Conservation (phyloP, 2,329 filamentous ascomycete genomes). For the Didymella pomorum region DNA sequence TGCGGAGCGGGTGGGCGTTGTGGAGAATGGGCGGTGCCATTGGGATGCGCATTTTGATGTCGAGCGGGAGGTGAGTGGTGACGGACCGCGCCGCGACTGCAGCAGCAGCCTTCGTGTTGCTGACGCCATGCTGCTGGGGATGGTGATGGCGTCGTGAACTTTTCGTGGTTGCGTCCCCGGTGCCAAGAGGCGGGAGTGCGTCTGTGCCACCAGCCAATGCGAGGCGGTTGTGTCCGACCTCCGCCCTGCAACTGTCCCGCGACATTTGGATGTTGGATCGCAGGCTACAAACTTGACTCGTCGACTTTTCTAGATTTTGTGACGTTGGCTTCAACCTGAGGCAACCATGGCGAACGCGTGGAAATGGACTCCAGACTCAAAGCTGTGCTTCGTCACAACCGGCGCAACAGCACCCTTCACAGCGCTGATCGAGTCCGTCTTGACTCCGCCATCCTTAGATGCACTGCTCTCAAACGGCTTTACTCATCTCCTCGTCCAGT, state of each 20-base stretch:
- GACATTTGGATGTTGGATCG: not conserved
- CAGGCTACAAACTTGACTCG: not conserved
- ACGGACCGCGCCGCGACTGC: conserved; percentile 40
- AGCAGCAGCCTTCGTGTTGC: conserved; percentile 45
- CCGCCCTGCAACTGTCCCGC: conserved; percentile 24
- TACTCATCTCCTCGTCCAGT: conserved; percentile 79
- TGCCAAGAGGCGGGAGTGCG: conserved; percentile 25
- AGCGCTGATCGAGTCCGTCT: conserved; percentile 70
- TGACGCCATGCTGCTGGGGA: conserved; percentile 45
- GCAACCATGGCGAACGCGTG: conserved; percentile 29
- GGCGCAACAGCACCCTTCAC: conserved; percentile 90
- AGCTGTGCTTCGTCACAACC: conserved; percentile 83
- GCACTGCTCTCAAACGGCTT: conserved; percentile 68
- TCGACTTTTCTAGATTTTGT: not conserved
- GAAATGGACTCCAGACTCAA: conserved; percentile 39
- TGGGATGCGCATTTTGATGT: conserved; percentile 30
- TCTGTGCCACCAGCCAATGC: conserved; percentile 33
- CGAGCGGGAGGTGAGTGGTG: conserved; percentile 32
- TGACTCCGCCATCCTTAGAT: conserved; percentile 69
- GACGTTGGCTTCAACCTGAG: not conserved
- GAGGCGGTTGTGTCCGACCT: conserved; percentile 32
- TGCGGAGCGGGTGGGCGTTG: conserved; percentile 32
- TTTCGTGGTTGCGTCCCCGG: conserved; percentile 33
- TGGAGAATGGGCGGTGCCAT: conserved; percentile 48
- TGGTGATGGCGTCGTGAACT: conserved; percentile 36